Evolutionary conservation across 805 yeast species (phyloP).

Genomic region (Schwanniomyces yamadae): DNA sequence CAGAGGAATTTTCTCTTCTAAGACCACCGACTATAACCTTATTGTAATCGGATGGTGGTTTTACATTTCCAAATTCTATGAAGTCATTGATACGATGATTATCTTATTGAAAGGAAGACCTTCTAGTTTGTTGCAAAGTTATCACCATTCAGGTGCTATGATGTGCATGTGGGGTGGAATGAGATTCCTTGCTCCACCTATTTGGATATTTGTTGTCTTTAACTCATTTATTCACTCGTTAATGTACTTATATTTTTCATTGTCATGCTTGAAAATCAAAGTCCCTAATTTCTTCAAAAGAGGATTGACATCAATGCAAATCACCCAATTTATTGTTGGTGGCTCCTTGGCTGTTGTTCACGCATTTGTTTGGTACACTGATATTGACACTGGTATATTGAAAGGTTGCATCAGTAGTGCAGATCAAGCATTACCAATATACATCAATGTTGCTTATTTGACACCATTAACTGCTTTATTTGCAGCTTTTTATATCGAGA

Average conservation of each 20-base stretch:
- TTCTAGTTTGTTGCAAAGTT: conserved; percentile 64
- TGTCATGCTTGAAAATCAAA: conserved; percentile 55
- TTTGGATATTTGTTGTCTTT: conserved; percentile 78
- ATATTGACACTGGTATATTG: conserved; percentile 38
- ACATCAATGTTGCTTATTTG: conserved; percentile 62
- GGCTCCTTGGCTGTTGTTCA: conserved; percentile 68
- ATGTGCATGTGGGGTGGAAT: conserved; percentile 80
- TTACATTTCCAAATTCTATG: conserved; percentile 69
- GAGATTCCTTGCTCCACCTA: conserved; percentile 68
- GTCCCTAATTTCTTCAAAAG: conserved; percentile 60
- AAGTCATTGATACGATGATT: conserved; percentile 65
- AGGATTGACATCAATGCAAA: conserved; percentile 63
- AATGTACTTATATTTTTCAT: conserved; percentile 69
- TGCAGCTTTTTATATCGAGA: conserved; percentile 63
- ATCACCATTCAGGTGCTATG: conserved; percentile 81
- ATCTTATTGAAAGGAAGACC: conserved; percentile 68
- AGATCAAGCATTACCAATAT: conserved; percentile 61
- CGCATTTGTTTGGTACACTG: conserved; percentile 58
- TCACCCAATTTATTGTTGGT: conserved; percentile 65
- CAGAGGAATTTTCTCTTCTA: conserved; percentile 53
- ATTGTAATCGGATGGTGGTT: conserved; percentile 63
- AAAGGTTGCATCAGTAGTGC: conserved; percentile 52
- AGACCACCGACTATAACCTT: conserved; percentile 34
- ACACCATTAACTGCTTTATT: conserved; percentile 67
- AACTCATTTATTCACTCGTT: conserved; percentile 75